These are phyloP conservation scores for Aspergillus cristatus DNA, from an alignment of 495 filamentous ascomycete genomes.

Conservation along the genomic window DNA sequence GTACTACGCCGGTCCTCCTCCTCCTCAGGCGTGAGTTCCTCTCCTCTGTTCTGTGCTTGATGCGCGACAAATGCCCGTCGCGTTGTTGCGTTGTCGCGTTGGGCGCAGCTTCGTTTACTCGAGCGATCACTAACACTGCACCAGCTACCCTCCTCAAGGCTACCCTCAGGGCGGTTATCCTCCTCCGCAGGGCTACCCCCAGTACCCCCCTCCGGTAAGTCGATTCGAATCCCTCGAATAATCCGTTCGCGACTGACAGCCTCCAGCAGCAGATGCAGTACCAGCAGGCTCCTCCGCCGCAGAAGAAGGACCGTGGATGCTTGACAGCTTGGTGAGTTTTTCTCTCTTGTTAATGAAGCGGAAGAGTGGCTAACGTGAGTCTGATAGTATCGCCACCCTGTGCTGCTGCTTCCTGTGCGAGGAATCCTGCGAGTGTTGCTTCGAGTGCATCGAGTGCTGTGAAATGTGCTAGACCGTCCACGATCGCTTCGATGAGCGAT, in stretches of 20 bases:
- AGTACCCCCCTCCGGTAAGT: constrained; percentile 18
- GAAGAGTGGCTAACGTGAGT: constrained; percentile 9
- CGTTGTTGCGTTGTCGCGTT: not conserved
- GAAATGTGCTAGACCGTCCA: constrained; percentile 39
- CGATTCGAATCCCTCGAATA: constrained; percentile 8
- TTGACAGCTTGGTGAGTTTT: constrained; percentile 47
- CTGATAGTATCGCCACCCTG: constrained; percentile 50
- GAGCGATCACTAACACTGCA: not conserved
- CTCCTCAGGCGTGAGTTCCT: constrained; percentile 19
- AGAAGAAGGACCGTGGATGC: constrained; percentile 47
- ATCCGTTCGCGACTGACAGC: constrained; percentile 1
- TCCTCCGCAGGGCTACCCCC: constrained; percentile 12
- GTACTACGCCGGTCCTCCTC: constrained; percentile 18
- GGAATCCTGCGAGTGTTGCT: constrained; percentile 70
- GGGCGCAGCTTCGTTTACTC: not conserved
- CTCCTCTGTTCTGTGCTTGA: not conserved
- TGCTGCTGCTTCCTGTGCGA: constrained; percentile 77
- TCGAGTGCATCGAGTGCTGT: constrained; percentile 59
- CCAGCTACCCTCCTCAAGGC: constrained; percentile 10
- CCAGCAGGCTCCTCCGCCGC: constrained; percentile 48
- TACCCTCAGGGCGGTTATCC: constrained; percentile 10
- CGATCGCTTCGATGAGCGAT: constrained; percentile 5
- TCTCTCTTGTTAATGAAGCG: too few species aligned
- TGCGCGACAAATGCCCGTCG: not conserved
- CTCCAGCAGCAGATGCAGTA: constrained; percentile 39